Base-by-base conservation (phyloP, 768 basidiomycete species). In the Russula ochroleuca region DNA sequence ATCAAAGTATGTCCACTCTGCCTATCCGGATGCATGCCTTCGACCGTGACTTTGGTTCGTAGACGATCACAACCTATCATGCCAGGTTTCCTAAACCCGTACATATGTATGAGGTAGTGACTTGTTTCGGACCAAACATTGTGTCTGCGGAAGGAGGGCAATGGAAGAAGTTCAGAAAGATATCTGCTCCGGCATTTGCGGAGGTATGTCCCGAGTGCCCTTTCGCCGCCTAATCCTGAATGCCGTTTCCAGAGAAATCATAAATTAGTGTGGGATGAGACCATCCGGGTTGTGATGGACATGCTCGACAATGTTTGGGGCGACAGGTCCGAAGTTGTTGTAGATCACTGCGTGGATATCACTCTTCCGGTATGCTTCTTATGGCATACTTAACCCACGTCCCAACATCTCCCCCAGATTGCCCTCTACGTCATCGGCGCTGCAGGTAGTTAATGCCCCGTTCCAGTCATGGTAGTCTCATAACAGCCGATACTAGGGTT, bases 101-200 rank as follows among this genome's bases (percentile, higher is more conserved):
- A 28, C 65, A 78, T 6, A 69, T 6, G 9, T 87, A 87, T 65
- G 64, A 52, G 2, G 63, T 75, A n/a, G 72, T 88, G n/a, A 60
- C 72, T 0, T 76, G 83, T 59, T 88, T 80, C 68, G 86, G 87
- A 6, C 69, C 70, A 10, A 90, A 88, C 65, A 83, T 88, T 50
- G 79, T 88, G 21, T 79, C 78, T 2, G 81, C 83, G 0, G 86
- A 88, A 67, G 83, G 81, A 28, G 80, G 83, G 4, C 78, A 83
- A 64, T 88, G 86, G 86, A 85, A 85, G 71, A 79, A 80, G 38
- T 85, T 85, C 64, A 74, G 85, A 48, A 85, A 83, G 70, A 79
- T 88, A 40, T 74, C 80, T 15, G 84, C 83, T 1, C 85, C 85
- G 17, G 81, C 84, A 0, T 88, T 87, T 70, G 83, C 83, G 5